A percentile compares a stretch with the other conserved stretches of the same genome.
phyloP scores from a whole-genome alignment of 176 grass and related monocot genomes.

The Aegilops sharonensis region DNA sequence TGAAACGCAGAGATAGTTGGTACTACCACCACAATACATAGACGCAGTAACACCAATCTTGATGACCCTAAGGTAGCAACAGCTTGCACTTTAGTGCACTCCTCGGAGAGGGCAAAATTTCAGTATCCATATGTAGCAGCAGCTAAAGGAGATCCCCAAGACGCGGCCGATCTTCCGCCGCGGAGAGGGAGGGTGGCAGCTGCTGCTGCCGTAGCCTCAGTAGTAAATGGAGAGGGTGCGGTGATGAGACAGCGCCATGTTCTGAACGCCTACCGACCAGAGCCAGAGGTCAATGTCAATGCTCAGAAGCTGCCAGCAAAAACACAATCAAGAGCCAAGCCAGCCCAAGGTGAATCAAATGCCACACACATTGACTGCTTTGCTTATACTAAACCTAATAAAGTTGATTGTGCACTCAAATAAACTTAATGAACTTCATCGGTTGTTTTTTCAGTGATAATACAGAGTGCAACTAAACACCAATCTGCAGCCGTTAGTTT shows the following conservation, averaged over 20 bases:
- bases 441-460: neutral
- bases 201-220: slow-evolving; percentile 20
- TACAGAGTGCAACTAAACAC: neutral
- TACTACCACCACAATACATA: neutral
- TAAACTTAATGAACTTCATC: neutral
- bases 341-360: slow-evolving; percentile 13
- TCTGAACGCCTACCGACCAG: slow-evolving; percentile 84
- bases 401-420: neutral
- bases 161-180: neutral
- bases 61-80: slow-evolving; percentile 8
- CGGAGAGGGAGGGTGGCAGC: neutral
- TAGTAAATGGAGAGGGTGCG: slow-evolving; percentile 97
- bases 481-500: neutral
- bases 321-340: slow-evolving; percentile 27
- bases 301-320: slow-evolving; percentile 76
- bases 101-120: slow-evolving; percentile 28
- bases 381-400: neutral
- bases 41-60: neutral
- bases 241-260: slow-evolving; percentile 75
- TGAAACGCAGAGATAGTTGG: neutral
- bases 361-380: slow-evolving; percentile 25
- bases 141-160: slow-evolving; percentile 16
- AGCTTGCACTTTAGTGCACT: slow-evolving; percentile 32
- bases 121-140: neutral
- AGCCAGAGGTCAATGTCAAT: slow-evolving; percentile 96